Evolutionary conservation across 257 asterid species (phyloP), one percentile per base, ranked within the genome.

Genomic region (Petunia secreta): DNA sequence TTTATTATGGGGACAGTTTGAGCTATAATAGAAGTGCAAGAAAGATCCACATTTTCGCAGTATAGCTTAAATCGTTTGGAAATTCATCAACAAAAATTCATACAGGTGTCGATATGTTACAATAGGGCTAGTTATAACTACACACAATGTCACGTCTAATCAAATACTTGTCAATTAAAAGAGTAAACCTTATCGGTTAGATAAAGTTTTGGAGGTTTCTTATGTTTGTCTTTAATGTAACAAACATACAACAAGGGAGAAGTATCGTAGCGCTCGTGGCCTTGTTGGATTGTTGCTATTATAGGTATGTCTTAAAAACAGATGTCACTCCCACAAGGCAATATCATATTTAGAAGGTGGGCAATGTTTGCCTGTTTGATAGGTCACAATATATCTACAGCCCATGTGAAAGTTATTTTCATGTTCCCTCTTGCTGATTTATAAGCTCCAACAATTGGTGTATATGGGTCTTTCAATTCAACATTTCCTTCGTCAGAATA

Each of bases 331-430:
- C 73, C 50, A 64, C 50, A 64, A 64, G 38, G 25, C 36, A 39
- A 65, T 65, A 15, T 66, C 7, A 66, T 66, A 52, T 66, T 40
- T 41, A 15, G 5, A 66, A 15, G 54, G 41, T 67, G 75, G 53
- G 53, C 75, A 66, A 66, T 66, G n/a, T 41, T 41, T 66, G 75
- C n/a, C 75, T 41, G 9, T n/a, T 41, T 41, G 55, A 67, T 15
- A 2, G 9, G 39, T 41, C 54, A 67, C 55, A 25, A 25, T 25
- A 25, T 25, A 25, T 25, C 25, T 25, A 25, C 25, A 67, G 6
- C 3, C 75, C 75, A 67, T n/a, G 55, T 67, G 75, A 43, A 38
- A 41, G 39, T 41, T 41, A 67, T 41, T 41, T 67, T 67, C 75
- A 41, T 67, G 55, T 67, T 67, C 75, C 54, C 54, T 67, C 3